Percentiles rank a stretch among this genome's conserved stretches.
Evolutionary conservation across 176 grass and related monocot species (phyloP).

Genomic region (Lolium rigidum): DNA sequence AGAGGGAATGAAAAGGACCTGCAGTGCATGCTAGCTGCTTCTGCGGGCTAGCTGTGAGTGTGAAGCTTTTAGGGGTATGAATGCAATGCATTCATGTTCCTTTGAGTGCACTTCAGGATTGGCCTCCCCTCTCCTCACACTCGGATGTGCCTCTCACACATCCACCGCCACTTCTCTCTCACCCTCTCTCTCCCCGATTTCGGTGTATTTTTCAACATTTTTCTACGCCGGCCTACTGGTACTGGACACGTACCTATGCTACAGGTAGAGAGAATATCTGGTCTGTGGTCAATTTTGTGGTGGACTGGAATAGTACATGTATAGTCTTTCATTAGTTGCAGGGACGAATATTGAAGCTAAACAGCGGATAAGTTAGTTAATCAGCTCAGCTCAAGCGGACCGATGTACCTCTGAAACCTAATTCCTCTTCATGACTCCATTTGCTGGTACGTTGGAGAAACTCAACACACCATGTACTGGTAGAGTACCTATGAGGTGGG

Average conservation of each 20-base stretch:
- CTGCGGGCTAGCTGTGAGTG: conserved; percentile 32
- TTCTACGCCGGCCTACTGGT: conserved; percentile 11
- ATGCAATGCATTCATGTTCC: conserved; percentile 46
- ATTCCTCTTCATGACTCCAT: conserved; percentile 12
- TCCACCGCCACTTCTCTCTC: conserved; percentile 34
- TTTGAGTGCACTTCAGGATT: conserved; percentile 87
- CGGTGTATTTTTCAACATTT: conserved; percentile 6
- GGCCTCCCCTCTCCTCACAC: not conserved
- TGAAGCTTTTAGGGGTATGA: conserved; percentile 41
- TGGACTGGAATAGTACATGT: not conserved
- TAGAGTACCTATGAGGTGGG: not conserved
- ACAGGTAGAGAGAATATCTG: not conserved
- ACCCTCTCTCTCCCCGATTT: not conserved
- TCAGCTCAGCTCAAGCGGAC: not conserved
- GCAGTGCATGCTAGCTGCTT: not conserved
- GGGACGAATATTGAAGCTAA: conserved; percentile 6
- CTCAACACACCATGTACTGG: not conserved
- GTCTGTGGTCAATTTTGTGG: conserved; percentile 13
- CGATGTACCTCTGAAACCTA: not conserved
- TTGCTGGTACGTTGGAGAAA: conserved; percentile 19
- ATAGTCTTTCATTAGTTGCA: not conserved
- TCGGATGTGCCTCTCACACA: conserved; percentile 41
- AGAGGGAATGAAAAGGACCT: not conserved
- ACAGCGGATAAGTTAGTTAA: not conserved
- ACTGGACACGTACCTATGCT: not conserved